Evolutionary conservation across 2,329 filamentous ascomycete genomes (phyloP).

Genomic region (Huntiella savannae): DNA sequence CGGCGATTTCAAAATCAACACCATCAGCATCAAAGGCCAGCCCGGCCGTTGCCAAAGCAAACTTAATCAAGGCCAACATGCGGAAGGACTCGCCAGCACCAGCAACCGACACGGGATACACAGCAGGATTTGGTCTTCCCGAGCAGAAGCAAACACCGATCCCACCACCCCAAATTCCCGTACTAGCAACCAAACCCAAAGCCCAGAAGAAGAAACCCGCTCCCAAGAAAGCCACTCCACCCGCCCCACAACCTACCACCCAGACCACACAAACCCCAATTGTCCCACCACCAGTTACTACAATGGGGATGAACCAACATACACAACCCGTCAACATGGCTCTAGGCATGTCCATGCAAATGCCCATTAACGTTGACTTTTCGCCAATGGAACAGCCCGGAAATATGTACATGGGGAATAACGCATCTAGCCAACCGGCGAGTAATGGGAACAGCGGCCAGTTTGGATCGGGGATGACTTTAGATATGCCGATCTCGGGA

Average conservation of each 20-base stretch:
- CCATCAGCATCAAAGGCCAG: conserved; percentile 4
- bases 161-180: conserved; percentile 12
- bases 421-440: no score
- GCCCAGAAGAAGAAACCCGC: conserved; percentile 5
- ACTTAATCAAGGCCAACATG: conserved; percentile 2
- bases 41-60: conserved; percentile 3
- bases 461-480: background rate
- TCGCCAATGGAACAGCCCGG: no score
- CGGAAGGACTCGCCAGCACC: conserved; percentile 7
- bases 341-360: no score
- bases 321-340: no score
- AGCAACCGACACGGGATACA: conserved; percentile 4
- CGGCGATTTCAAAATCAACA: conserved; percentile 2
- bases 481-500: background rate
- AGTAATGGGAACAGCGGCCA: no score
- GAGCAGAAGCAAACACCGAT: conserved; percentile 10
- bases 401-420: no score
- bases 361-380: no score
- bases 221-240: conserved; percentile 18
- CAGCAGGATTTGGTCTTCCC: conserved; percentile 1
- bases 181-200: background rate
- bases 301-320: background rate
- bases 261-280: conserved; percentile 11
- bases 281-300: conserved; percentile 5
- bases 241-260: conserved; percentile 15